phyloP scores from a whole-genome alignment of 1,139 yeast genomes.

The Zygoascus meyerae region DNA sequence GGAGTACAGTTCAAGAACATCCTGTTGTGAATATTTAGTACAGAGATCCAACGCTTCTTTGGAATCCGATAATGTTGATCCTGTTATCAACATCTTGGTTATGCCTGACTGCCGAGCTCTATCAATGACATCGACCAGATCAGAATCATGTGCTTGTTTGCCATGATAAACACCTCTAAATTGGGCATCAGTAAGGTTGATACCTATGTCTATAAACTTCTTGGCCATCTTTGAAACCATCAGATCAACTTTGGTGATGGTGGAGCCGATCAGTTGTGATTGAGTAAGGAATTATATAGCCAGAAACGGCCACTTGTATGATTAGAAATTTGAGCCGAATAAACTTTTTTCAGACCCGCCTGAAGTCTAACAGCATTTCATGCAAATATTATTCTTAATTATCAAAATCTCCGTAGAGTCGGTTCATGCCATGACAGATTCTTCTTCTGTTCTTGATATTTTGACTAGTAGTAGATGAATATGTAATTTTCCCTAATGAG shows the following conservation, averaged over 20 bases:
- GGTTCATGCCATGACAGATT: no score
- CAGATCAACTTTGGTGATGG: neutral
- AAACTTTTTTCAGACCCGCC: no score
- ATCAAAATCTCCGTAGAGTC: no score
- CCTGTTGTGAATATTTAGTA: slow-evolving; percentile 22
- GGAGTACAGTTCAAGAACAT: slow-evolving; percentile 37
- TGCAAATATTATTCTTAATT: no score
- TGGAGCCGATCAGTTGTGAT: neutral
- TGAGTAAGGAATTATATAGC: neutral
- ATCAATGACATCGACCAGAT: slow-evolving; percentile 54
- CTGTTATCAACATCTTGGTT: slow-evolving; percentile 68
- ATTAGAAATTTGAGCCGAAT: no score
- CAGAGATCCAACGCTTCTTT: slow-evolving; percentile 43
- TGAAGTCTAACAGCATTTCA: no score
- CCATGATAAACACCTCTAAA: slow-evolving; percentile 77
- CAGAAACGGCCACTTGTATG: neutral
- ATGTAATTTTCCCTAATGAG: no score
- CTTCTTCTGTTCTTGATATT: no score
- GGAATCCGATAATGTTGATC: slow-evolving; percentile 69
- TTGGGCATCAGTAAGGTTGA: slow-evolving; percentile 85
- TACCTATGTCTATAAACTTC: slow-evolving; percentile 39
- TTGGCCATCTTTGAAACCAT: slow-evolving; percentile 1
- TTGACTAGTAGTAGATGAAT: no score
- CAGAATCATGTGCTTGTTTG: slow-evolving; percentile 59
- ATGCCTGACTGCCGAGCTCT: slow-evolving; percentile 68